A percentile compares a stretch with the other conserved stretches of the same genome.
Evolutionary conservation across 1,284 basidiomycete species (phyloP).

Genomic region (Apiotrichum sp.): DNA sequence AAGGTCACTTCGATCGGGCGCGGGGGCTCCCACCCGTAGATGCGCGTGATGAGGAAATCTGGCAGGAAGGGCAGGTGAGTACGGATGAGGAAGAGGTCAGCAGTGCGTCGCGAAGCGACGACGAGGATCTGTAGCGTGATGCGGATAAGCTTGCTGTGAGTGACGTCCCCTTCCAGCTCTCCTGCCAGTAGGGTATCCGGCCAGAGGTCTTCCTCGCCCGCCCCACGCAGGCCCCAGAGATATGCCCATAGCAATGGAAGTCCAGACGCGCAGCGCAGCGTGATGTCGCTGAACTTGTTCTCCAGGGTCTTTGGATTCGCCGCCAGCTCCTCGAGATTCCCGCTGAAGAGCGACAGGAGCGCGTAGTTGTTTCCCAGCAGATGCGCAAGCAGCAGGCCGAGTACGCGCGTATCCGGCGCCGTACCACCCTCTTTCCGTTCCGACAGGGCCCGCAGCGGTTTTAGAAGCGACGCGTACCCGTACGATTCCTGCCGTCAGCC

Average conservation of each 20-base stretch:
- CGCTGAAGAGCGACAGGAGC: constrained; percentile 26
- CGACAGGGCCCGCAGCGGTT: constrained; percentile 6
- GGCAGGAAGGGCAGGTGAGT: constrained; percentile 27
- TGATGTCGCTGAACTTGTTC: constrained; percentile 24
- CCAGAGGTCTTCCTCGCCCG: not conserved
- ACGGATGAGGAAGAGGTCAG: constrained; percentile 27
- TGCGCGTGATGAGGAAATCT: constrained; percentile 30
- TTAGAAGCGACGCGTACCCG: constrained; percentile 29
- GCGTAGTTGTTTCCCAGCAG: constrained; percentile 39
- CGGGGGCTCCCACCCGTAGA: constrained; percentile 27
- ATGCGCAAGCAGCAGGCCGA: constrained; percentile 36
- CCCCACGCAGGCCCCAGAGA: constrained; percentile 22
- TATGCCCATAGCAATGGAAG: constrained; percentile 35
- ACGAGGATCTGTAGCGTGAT: constrained; percentile 26
- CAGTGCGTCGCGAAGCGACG: constrained; percentile 6
- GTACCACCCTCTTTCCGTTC: not conserved
- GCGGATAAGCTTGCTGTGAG: constrained; percentile 14
- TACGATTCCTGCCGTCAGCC: constrained; percentile 19
- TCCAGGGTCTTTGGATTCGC: constrained; percentile 6
- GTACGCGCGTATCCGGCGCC: constrained; percentile 21
- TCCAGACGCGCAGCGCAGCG: constrained; percentile 21
- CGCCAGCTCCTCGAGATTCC: not conserved
- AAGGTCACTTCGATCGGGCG: constrained; percentile 36
- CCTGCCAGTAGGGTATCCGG: not conserved
- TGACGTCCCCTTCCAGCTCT: constrained; percentile 1